These are phyloP conservation scores for Wickerhamiella domercqiae DNA, from an alignment of 805 yeast species.

Conservation along the genomic window DNA sequence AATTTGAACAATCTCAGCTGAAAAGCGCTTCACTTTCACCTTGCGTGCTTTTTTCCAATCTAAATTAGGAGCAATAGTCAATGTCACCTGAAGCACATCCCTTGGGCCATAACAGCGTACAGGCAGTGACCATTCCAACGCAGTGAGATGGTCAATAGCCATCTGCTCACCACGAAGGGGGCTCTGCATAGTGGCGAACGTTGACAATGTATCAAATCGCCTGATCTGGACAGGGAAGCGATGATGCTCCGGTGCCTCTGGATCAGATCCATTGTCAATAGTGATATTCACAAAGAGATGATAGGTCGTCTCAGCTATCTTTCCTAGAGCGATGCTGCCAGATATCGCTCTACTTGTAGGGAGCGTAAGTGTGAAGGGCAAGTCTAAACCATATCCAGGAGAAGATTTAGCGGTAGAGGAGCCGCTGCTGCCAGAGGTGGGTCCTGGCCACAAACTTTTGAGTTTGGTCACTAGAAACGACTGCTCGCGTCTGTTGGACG, in stretches of 20 bases:
- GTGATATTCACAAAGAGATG: constrained; percentile 23
- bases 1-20: constrained; percentile 25
- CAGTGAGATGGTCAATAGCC: constrained; percentile 25
- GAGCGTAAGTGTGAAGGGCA: constrained; percentile 26
- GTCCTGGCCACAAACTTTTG: constrained; percentile 15
- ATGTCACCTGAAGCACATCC: constrained; percentile 21
- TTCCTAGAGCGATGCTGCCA: constrained; percentile 22
- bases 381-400: constrained; percentile 23
- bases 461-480: constrained; percentile 25
- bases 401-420: constrained; percentile 4
- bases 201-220: constrained; percentile 27
- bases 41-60: constrained; percentile 26
- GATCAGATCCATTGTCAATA: constrained; percentile 1
- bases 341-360: constrained; percentile 23
- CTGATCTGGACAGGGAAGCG: constrained; percentile 25
- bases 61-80: constrained; percentile 23
- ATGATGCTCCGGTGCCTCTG: constrained; percentile 10
- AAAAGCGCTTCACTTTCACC: constrained; percentile 24
- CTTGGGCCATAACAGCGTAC: constrained; percentile 27
- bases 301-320: constrained; percentile 22
- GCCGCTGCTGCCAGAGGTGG: too few relatives aligned
- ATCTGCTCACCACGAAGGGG: constrained; percentile 17
- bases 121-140: constrained; percentile 22
- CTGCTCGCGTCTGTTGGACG: constrained; percentile 22
- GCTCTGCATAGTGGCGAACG: constrained; percentile 24